Base-by-base conservation (phyloP, 1,284 basidiomycete genomes). In the Hymenochaete sp. region DNA sequence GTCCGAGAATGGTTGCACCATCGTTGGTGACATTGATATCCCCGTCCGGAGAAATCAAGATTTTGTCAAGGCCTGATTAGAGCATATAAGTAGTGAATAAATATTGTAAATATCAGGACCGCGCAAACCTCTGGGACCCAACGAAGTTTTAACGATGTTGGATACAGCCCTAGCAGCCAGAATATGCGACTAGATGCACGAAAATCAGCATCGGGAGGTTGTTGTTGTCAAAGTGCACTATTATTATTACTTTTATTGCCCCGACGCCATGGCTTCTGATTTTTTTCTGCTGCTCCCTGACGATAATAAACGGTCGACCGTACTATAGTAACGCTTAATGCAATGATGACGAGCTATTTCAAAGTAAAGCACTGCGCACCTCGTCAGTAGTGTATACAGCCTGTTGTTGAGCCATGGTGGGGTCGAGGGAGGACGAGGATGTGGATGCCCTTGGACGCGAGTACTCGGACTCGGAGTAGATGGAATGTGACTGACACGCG, bases 11-110 rank as follows among this genome's bases (percentile, higher is more conserved):
- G 16, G 93, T 97, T 10, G 95, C 95, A 41, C 95, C 95, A 68
- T 98, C 95, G 67, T 98, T 98, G 16, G 95, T 98, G 37, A 98
- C 95, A 39, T 93, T 98, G 58, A 98, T 98, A 59, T 98, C 95
- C 41, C 95, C 95, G 70, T 98, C 95, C 22, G 93, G 85, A 32
- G 91, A 93, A 61, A 98, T 97, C 60, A 98, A 78, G 63, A 98
- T 98, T 79, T 98, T 98, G 76, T 98, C 96, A 48, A 98, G 77
- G 39, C 95, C 93, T 90, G 13, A 35, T 8, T 5, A 6, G 13
- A 16, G 13, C 28, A 16, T 35, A 16, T 35, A 35, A n/a, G 13
- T 19, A n/a, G 5, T 35, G 14, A 6, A 21, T 32, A 16, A 28
- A 27, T 41, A 27, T 13, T 35, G 19, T 25, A 27, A n/a, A 35